Percentiles rank a stretch among this genome's conserved stretches.
phyloP scores from a whole-genome alignment of 75 land plant species.

The Ceratopteris richardii region DNA sequence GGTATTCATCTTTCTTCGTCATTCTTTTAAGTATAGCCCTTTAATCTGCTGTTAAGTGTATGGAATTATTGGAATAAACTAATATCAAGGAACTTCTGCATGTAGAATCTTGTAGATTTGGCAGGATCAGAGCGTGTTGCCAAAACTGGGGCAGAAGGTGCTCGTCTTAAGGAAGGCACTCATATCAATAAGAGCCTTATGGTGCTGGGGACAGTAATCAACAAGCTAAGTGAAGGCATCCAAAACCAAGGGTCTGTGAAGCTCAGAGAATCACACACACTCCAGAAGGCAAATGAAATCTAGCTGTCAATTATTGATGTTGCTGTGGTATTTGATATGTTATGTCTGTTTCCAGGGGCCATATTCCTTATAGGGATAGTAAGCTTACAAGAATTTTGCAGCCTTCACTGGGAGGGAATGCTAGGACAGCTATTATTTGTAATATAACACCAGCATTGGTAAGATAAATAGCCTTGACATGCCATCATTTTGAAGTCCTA shows the following conservation, averaged over 20 bases:
- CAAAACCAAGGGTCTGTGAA: constrained; percentile 77
- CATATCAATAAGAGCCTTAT: constrained; percentile 96
- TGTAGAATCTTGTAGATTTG: constrained; percentile 89
- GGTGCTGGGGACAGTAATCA: constrained; percentile 94
- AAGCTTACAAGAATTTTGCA: constrained; percentile 95
- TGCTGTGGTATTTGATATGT: neutral
- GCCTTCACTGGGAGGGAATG: constrained; percentile 96
- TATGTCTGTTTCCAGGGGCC: constrained; percentile 47
- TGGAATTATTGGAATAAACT: too few relatives aligned
- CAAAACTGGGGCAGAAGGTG: constrained; percentile 97
- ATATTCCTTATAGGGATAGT: constrained; percentile 98
- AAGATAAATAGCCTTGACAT: constrained; percentile 1
- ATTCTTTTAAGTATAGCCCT: neutral
- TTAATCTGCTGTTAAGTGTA: constrained; percentile 3
- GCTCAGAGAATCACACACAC: neutral
- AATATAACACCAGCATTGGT: constrained; percentile 97
- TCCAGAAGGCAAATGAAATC: too few relatives aligned
- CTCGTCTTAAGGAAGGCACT: constrained; percentile 90
- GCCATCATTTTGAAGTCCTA: too few relatives aligned
- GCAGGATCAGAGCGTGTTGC: constrained; percentile 98
- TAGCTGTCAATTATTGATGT: neutral
- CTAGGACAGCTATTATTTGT: constrained; percentile 93
- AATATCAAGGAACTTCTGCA: constrained; percentile 1
- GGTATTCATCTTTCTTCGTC: constrained; percentile 33
- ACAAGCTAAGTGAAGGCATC: constrained; percentile 96